Percentiles rank a stretch among this genome's conserved stretches.
phyloP scores from a whole-genome alignment of 345 rosid species.

The Geranium brycei region DNA sequence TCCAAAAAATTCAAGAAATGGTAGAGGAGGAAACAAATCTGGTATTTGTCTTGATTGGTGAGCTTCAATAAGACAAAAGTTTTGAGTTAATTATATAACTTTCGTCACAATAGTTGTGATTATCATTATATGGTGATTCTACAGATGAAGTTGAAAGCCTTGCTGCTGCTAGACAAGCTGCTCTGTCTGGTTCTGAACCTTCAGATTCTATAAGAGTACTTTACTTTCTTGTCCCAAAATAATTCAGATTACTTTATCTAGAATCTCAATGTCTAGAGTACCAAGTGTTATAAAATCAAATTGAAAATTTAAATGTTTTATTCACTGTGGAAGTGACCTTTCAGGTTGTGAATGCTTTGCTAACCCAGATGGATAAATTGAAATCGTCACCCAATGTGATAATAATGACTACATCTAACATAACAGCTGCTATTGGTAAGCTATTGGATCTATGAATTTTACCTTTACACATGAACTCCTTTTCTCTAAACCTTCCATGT shows the following conservation, averaged over 20 bases:
- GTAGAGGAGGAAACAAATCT: constrained; percentile 95
- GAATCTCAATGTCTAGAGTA: no score
- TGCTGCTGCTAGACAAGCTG: constrained; percentile 95
- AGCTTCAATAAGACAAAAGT: constrained; percentile 19
- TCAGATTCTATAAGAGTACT: constrained; percentile 92
- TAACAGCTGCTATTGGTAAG: constrained; percentile 97
- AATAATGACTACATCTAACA: constrained; percentile 86
- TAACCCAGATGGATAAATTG: constrained; percentile 95
- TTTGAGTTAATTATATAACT: constrained; percentile 3
- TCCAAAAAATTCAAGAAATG: constrained; percentile 98
- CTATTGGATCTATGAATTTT: background rate
- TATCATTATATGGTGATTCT: constrained; percentile 15
- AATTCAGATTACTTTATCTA: no score
- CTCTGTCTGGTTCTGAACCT: constrained; percentile 96
- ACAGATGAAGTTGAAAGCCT: constrained; percentile 99
- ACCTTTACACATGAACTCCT: constrained; percentile 5
- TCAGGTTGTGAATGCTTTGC: constrained; percentile 94
- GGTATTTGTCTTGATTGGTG: constrained; percentile 97
- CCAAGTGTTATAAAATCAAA: no score
- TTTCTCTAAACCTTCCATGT: background rate
- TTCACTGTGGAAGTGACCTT: constrained; percentile 12
- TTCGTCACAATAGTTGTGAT: constrained; percentile 15
- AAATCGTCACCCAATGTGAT: constrained; percentile 86
- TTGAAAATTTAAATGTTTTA: no score
- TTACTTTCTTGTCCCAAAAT: background rate